Conservation (phyloP, 2,329 filamentous ascomycete genomes). For the Cercospora sp. region DNA sequence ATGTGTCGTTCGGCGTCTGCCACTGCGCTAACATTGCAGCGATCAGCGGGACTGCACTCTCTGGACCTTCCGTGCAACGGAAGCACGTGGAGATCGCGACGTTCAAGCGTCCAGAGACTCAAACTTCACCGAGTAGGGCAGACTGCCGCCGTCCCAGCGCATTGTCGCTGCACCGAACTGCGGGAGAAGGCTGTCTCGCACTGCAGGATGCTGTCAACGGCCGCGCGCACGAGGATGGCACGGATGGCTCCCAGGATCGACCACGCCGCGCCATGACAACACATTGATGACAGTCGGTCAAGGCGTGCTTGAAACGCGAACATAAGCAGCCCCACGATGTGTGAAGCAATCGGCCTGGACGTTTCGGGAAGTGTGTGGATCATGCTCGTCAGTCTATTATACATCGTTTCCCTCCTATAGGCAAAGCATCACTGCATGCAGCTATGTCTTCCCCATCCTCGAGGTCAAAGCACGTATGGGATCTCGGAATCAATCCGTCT, state of each 20-base stretch:
- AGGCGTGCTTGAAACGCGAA: neutral
- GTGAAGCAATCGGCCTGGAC: neutral
- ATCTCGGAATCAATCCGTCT: neutral
- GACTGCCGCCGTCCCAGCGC: neutral
- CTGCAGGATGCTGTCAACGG: constrained; percentile 2
- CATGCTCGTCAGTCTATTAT: constrained; percentile 7
- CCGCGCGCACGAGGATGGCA: neutral
- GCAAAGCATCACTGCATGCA: neutral
- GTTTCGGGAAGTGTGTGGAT: neutral
- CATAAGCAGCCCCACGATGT: neutral
- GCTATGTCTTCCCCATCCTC: neutral
- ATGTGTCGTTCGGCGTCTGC: constrained; percentile 4
- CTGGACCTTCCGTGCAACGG: neutral
- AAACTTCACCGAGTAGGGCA: neutral
- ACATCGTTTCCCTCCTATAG: neutral
- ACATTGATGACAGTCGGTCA: constrained; percentile 6
- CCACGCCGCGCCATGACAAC: neutral
- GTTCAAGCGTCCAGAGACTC: neutral
- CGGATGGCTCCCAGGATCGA: neutral
- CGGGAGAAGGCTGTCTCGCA: neutral
- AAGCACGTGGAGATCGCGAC: constrained; percentile 18
- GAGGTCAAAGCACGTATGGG: neutral
- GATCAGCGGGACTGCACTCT: constrained; percentile 14
- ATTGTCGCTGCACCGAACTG: neutral
- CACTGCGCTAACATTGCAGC: constrained; percentile 10